Conservation (phyloP, 2,329 filamentous ascomycete genomes). For the Xylaria digitata region DNA sequence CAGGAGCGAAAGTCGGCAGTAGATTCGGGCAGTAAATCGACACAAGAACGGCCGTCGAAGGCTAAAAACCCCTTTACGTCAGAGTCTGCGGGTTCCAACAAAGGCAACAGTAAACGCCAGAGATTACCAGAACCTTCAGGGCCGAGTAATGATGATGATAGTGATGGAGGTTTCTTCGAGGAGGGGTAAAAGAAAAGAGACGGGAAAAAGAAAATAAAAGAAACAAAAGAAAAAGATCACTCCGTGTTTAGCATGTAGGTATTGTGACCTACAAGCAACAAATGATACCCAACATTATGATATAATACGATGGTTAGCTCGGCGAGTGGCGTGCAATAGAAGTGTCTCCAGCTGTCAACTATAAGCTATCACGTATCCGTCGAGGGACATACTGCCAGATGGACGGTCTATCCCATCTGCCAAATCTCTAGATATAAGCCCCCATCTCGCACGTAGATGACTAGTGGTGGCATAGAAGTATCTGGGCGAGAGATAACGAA, state of each 20-base stretch:
- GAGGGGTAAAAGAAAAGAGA: conserved; percentile 35
- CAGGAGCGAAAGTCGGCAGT: conserved; percentile 45
- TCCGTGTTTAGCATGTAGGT: conserved; percentile 15
- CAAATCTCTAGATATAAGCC: too few relatives aligned
- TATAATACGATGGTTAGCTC: background rate
- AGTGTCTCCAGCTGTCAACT: background rate
- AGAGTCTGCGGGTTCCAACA: conserved; percentile 34
- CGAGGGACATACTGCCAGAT: too few relatives aligned
- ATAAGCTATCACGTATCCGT: background rate
- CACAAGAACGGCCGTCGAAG: conserved; percentile 31
- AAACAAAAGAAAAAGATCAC: background rate
- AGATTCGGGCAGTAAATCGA: conserved; percentile 31
- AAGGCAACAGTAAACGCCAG: conserved; percentile 52
- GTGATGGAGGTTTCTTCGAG: conserved; percentile 70
- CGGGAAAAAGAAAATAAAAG: background rate
- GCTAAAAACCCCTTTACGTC: conserved; percentile 32
- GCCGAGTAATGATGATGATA: conserved; percentile 57
- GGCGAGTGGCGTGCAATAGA: too few relatives aligned
- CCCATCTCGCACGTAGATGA: too few relatives aligned
- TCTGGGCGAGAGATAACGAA: too few relatives aligned
- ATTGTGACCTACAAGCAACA: conserved; percentile 9
- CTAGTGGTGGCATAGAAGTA: too few relatives aligned
- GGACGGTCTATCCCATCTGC: too few relatives aligned
- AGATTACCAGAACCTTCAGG: conserved; percentile 50
- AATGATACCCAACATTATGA: conserved; percentile 42